A percentile compares a stretch with the other conserved stretches of the same genome.
These are phyloP conservation scores for Elaphomyces granulatus DNA, from an alignment of 495 filamentous ascomycete genomes.

Conservation along the genomic window DNA sequence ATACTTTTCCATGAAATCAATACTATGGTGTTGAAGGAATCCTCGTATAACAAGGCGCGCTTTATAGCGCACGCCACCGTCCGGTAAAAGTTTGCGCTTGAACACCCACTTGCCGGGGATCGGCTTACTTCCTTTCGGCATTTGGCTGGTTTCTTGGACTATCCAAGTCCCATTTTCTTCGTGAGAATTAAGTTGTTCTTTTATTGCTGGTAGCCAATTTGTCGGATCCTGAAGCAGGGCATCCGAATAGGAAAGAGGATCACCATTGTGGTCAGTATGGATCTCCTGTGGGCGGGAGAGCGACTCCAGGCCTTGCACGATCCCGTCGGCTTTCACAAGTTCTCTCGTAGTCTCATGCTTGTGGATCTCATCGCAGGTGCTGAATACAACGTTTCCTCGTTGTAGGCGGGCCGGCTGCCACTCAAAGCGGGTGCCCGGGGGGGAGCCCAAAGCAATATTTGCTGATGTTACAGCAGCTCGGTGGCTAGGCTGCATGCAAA, in stretches of 20 bases:
- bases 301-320: not conserved
- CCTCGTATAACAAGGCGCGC: not conserved
- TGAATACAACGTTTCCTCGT: not conserved
- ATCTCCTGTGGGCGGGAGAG: not conserved
- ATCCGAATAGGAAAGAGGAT: not conserved
- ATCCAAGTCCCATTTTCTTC: not conserved
- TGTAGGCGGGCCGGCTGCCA: not conserved
- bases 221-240: not conserved
- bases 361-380: not conserved
- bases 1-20: not conserved
- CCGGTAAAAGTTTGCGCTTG: not conserved
- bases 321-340: not conserved
- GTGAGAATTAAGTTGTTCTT: not conserved
- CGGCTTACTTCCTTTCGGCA: not conserved
- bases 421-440: not conserved
- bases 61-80: constrained; percentile 1
- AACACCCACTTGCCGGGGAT: constrained; percentile 2
- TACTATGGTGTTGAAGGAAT: not conserved
- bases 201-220: not conserved
- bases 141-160: not conserved
- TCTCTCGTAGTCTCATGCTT: not conserved
- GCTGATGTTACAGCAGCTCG: not conserved
- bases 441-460: too few relatives aligned
- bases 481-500: not conserved
- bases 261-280: not conserved